These are phyloP conservation scores for Globisporangium megalacanthum DNA, from an alignment of 352 stramenopile species.

Conservation along the genomic window DNA sequence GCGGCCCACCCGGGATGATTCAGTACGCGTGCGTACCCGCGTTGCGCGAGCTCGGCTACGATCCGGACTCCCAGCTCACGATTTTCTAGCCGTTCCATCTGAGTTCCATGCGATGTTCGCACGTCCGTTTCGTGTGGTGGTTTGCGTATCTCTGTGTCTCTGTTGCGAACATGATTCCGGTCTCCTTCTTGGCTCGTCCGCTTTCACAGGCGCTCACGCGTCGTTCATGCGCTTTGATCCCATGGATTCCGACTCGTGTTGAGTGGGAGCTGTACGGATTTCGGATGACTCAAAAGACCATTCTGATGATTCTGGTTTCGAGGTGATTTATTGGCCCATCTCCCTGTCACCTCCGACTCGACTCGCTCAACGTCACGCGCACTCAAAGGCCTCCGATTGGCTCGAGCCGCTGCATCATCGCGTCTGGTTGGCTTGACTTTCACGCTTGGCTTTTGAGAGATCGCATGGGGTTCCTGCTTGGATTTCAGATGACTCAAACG, in stretches of 20 bases:
- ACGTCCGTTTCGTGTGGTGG: background rate
- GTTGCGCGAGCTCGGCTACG: constrained; percentile 84
- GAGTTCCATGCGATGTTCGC: too few relatives aligned
- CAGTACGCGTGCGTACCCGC: constrained; percentile 91
- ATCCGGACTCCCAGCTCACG: constrained; percentile 60
- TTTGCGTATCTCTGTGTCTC: background rate
- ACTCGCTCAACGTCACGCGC: too few relatives aligned
- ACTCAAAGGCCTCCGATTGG: constrained; percentile 25
- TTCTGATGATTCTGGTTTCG: background rate
- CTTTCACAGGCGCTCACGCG: too few relatives aligned
- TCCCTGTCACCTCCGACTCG: too few relatives aligned
- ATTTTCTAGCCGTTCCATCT: constrained; percentile 17
- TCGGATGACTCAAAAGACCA: constrained; percentile 18
- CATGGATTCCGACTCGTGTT: too few relatives aligned
- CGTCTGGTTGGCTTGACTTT: background rate
- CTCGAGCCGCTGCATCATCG: constrained; percentile 19
- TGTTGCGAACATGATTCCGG: too few relatives aligned
- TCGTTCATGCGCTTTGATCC: too few relatives aligned
- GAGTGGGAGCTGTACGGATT: constrained; percentile 2
- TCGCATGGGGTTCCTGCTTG: background rate
- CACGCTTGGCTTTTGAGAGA: background rate
- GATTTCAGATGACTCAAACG: constrained; percentile 4
- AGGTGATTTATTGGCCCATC: too few relatives aligned
- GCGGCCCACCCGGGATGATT: constrained; percentile 91
- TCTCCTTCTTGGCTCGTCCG: too few relatives aligned